Base-by-base conservation (phyloP, 208 protist genomes). In the Leishmania guyanensis region DNA sequence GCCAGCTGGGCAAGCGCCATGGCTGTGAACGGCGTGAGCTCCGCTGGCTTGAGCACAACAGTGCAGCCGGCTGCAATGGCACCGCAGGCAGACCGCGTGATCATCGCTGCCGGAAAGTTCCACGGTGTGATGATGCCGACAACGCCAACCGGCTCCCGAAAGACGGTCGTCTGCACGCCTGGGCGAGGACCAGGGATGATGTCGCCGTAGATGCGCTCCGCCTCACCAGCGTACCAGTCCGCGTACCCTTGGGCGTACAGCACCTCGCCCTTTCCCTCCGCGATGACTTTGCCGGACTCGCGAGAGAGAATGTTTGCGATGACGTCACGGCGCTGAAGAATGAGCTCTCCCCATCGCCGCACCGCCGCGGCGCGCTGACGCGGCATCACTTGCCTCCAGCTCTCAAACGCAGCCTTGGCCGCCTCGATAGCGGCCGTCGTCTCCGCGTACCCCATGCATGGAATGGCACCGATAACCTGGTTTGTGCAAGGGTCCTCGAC, bases 61-160 rank as follows among this genome's bases (percentile, higher is more conserved):
- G 93, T 91, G 89, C 94, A 98, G 20, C 97, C 97, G 6, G 95
- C 96, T 29, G 96, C 96, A 46, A 98, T 88, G n/a, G 97, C 97
- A 5, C 88, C 94, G 50, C 89, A 91, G 14, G 93, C 90, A 12
- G 93, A 89, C 16, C 91, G 92, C 14, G 89, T 91, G 65, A 96
- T 92, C 90, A 98, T 97, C 54, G 92, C 85, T 17, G 96, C 89
- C 4, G 97, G 97, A 72, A 97, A 98, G 88, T 99, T 99, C 94
- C 94, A 99, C 60, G 97, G 96, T n/a, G 94, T 98, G 56, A 98
- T 90, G 51, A 97, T 84, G 26, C 87, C 93, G 0, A 98, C 93
- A 36, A 98, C 90, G 8, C 97, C 96, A 29, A 98, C 79, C 4
- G 95, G 95, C 83, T 96, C 91, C 53, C 93, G 92, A 46, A 91